phyloP scores from a whole-genome alignment of 73 alveolate genomes.

The Paramecium sonneborni region DNA sequence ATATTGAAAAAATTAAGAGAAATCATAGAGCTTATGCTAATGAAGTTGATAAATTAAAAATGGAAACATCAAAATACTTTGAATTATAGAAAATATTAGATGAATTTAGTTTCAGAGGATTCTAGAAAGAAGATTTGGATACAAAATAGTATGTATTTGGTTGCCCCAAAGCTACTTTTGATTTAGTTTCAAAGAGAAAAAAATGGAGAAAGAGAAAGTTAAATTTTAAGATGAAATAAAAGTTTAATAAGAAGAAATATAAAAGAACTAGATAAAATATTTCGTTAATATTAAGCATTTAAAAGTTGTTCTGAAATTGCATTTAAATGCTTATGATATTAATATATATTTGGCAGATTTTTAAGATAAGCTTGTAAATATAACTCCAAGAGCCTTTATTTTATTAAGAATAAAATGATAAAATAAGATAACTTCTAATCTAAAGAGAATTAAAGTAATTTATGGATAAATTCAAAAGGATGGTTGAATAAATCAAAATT shows the following conservation, averaged over 20 bases:
- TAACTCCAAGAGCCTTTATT: conserved; percentile 91
- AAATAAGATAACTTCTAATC: conserved; percentile 83
- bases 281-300: conserved; percentile 87
- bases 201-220: conserved; percentile 95
- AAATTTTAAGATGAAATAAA: conserved; percentile 93
- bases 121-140: conserved; percentile 89
- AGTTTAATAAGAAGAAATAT: conserved; percentile 93
- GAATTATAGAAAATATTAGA: conserved; percentile 89
- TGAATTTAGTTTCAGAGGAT: conserved; percentile 91
- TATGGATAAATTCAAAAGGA: conserved; percentile 84
- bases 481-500: conserved; percentile 78
- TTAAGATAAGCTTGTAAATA: conserved; percentile 85
- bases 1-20: conserved; percentile 95
- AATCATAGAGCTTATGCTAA: conserved; percentile 92
- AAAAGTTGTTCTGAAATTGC: conserved; percentile 89
- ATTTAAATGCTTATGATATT: conserved; percentile 84
- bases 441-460: conserved; percentile 88
- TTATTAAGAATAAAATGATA: conserved; percentile 91
- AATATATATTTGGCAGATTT: conserved; percentile 92
- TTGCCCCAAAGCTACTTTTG: conserved; percentile 91
- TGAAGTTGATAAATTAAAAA: conserved; percentile 92
- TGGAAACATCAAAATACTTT: conserved; percentile 86
- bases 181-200: conserved; percentile 87
- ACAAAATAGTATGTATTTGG: conserved; percentile 96
- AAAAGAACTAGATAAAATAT: conserved; percentile 91